Evolutionary conservation across 805 yeast genomes (phyloP).

Genomic region (Tetrapisispora iriomotensis): DNA sequence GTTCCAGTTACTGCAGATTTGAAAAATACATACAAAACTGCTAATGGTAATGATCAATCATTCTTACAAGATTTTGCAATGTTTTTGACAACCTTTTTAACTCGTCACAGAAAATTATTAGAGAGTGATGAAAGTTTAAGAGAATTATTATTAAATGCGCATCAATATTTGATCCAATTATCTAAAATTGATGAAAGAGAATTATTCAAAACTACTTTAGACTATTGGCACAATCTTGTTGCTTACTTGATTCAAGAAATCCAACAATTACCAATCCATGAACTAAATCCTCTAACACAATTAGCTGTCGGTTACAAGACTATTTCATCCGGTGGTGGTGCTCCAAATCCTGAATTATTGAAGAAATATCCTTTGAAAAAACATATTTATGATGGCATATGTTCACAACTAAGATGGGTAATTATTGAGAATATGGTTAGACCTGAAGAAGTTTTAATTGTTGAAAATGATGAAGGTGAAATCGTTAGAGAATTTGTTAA

Average conservation of each 20-base stretch:
- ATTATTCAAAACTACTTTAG: conserved; percentile 87
- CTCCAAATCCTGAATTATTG: conserved; percentile 71
- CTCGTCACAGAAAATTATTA: conserved; percentile 57
- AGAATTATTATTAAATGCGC: conserved; percentile 59
- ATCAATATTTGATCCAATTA: conserved; percentile 70
- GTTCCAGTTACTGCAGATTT: conserved; percentile 70
- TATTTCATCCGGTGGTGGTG: conserved; percentile 54
- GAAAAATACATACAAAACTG: conserved; percentile 58
- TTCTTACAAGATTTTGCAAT: conserved; percentile 91
- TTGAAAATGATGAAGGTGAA: conserved; percentile 98
- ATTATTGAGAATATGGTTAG: conserved; percentile 96
- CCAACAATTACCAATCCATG: conserved; percentile 64
- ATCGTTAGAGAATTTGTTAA: conserved; percentile 95
- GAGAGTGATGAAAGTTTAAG: conserved; percentile 47
- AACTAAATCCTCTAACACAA: conserved; percentile 69
- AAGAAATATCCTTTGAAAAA: conserved; percentile 77
- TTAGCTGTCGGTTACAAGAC: conserved; percentile 35
- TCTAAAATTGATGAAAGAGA: conserved; percentile 93
- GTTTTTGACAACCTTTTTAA: conserved; percentile 77
- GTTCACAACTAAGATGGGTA: conserved; percentile 80
- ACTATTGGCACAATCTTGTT: conserved; percentile 89
- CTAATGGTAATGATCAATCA: conserved; percentile 79
- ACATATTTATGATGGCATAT: conserved; percentile 67
- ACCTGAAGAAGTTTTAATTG: conserved; percentile 95
- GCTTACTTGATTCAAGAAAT: conserved; percentile 74